A percentile compares a stretch with the other conserved stretches of the same genome.
Conservation (phyloP, 1,139 yeast species). For the Taphrina wiesneri region DNA sequence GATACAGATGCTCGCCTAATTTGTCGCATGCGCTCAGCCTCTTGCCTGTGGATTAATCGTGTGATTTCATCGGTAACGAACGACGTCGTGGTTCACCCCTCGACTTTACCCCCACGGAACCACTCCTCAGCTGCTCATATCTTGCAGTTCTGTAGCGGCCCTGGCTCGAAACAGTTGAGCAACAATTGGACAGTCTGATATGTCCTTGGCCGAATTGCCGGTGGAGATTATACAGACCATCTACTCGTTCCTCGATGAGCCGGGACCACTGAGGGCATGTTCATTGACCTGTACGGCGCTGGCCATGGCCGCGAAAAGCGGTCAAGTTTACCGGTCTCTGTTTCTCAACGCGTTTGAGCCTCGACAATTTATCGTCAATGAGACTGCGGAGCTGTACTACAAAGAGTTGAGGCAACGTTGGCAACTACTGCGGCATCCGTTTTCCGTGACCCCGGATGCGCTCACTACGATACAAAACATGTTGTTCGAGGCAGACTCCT, state of each 20-base stretch:
- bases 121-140: too few relatives aligned
- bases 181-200: background rate
- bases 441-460: background rate
- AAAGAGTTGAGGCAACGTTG: slow-evolving; percentile 3
- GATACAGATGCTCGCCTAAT: too few relatives aligned
- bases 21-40: too few relatives aligned
- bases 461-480: background rate
- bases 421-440: slow-evolving; percentile 1
- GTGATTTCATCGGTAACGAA: too few relatives aligned
- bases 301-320: background rate
- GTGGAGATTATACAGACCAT: slow-evolving; percentile 4
- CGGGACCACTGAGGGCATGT: background rate
- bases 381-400: background rate
- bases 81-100: too few relatives aligned
- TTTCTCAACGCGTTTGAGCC: background rate
- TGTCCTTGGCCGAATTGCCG: background rate
- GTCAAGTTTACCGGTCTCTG: background rate
- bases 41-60: too few relatives aligned
- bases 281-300: background rate
- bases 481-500: background rate
- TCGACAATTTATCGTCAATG: background rate
- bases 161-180: too few relatives aligned
- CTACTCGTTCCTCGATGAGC: slow-evolving; percentile 2
- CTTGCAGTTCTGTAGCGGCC: too few relatives aligned
- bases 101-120: too few relatives aligned